Base-by-base conservation (phyloP, 257 asterid species). In the Nemophila menziesii region DNA sequence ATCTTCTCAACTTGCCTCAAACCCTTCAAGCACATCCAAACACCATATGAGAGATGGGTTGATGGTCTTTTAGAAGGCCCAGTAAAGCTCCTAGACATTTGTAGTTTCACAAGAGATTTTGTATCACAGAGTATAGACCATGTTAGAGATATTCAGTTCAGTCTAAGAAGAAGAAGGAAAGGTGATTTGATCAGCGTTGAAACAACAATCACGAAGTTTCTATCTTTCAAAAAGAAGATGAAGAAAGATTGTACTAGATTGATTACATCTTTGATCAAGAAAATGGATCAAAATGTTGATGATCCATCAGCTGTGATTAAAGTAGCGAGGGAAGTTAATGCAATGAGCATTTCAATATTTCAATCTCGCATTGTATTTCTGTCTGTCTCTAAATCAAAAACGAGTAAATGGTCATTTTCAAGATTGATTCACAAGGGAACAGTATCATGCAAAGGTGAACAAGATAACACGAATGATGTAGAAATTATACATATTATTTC, bases 361-460 rank as follows among this genome's bases (percentile, higher is more conserved):
- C 65, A 60, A 22, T 15, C 34, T 0, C 22, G 44, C 16, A 26
- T 59, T 50, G 9, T 37, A 3, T 64, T 56, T 56, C 46, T 69
- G 40, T 58, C 68, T 13, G 44, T 39, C 47, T 47, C 29, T 33
- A 64, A 60, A 37, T 39, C 61, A 37, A 60, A 60, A 64, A 8
- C 51, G 11, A 54, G 41, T 16, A 64, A 61, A 52, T 69, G 76
- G 69, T 52, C 60, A 18, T 4, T 69, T 60, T 60, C 71, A 4
- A 54, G 58, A 48, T 44, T 68, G 26, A 20, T 60, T 16, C 55
- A 56, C 8, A 64, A 44, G 14, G 70, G 51, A 47, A 40, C 40
- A 43, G 60, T 21, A 5, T 52, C 55, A 36, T 42, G 54, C 8
- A 63, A 62, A 57, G 54, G 40, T 16, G 22, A 56, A 46, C 33